Evolutionary conservation across 2,329 filamentous ascomycete genomes (phyloP).

Genomic region (Ascochyta fabae): DNA sequence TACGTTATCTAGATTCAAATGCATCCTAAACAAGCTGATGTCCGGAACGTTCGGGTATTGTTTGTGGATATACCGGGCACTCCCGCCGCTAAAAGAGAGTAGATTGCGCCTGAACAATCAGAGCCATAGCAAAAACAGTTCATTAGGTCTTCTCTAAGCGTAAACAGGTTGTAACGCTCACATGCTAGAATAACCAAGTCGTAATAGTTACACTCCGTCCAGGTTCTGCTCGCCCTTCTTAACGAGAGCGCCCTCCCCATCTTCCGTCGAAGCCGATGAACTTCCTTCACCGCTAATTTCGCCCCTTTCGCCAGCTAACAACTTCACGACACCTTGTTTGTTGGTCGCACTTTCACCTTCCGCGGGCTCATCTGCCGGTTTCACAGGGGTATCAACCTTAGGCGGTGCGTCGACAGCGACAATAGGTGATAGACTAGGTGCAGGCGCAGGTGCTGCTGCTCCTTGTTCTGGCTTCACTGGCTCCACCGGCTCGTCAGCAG

Average conservation of each 20-base stretch:
- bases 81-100: too few species aligned
- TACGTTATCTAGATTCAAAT: too few species aligned
- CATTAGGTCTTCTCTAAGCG: neutral
- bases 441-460: neutral
- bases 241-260: neutral
- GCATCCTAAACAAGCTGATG: too few species aligned
- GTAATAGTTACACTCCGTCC: neutral
- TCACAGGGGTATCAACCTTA: neutral
- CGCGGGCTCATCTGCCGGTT: neutral
- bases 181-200: neutral
- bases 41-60: too few species aligned
- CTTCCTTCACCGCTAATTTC: neutral
- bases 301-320: neutral
- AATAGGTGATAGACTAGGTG: conserved; percentile 1
- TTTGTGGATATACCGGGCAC: too few species aligned
- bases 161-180: neutral
- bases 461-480: neutral
- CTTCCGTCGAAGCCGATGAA: neutral
- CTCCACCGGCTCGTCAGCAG: conserved; percentile 1
- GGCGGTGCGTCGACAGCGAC: conserved; percentile 4
- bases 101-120: neutral
- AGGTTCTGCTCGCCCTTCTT: conserved; percentile 11
- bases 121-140: neutral
- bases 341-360: neutral
- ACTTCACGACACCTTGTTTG: neutral